Evolutionary conservation across 192 early-diverging fungal genomes (phyloP), one percentile per base, ranked within the genome.

Genomic region (Coemansia guatemalensis): DNA sequence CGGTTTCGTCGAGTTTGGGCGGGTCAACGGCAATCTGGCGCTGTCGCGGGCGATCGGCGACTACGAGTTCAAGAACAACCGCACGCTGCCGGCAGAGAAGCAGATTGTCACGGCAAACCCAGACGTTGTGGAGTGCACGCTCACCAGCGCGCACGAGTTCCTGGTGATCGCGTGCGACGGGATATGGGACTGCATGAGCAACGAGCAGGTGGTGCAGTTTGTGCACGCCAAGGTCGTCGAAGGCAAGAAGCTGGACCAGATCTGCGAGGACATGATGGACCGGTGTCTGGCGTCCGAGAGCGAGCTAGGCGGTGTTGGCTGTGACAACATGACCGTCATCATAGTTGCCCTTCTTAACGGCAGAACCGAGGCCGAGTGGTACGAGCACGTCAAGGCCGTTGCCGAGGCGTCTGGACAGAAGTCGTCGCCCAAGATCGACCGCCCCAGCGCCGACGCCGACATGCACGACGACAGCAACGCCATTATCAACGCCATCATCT

Each of bases 241-340:
- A 20, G 83, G 84, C 59, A 67, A 78, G 58, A 75, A 82, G 48
- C 76, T 95, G 12, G 81, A 76, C 51, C 75, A 75, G 24, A 88
- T 95, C 60, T 92, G 90, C 74, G 96, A 99, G 78, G 79, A 85
- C 25, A 84, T 97, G 50, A 97, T 97, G 93, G 91, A 95, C 61
- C 75, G 84, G 55, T 98, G 97, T 65, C 83, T 99, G 60, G 95
- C 96, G 24, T 75, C 86, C 24, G 94, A 95, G 67, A 88, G 85
- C 65, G 95, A 95, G 33, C 79, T 93, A 58, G 92, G 90, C 53
- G 91, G 92, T 23, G 87, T 99, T 48, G 97, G 97, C 20, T 99
- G 96, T 80, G 97, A 99, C 80, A 99, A 99, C 81, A 99, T 99
- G 97, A 97, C 97, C 1, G 89, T 98, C 17, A 80, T 97, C 24